Percentiles rank a stretch among this genome's conserved stretches.
Conservation (phyloP, 2,329 filamentous ascomycete genomes). For the Colletotrichum incanum region DNA sequence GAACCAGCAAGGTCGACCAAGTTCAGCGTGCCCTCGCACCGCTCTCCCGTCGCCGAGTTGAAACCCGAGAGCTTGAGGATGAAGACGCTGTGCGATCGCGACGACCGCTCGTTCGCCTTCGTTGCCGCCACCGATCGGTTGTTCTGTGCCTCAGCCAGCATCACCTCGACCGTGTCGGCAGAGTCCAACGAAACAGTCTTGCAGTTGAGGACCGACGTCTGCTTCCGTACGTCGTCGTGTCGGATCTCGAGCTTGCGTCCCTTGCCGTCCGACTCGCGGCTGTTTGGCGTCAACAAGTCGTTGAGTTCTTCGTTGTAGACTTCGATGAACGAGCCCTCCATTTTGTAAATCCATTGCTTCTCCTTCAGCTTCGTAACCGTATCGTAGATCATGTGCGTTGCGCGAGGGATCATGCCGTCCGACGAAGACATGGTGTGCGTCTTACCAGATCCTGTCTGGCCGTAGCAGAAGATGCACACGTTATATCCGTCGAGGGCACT, state of each 20-base stretch:
- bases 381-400: constrained; percentile 93
- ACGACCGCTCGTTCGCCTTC: constrained; percentile 96
- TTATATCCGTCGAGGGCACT: constrained; percentile 98
- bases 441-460: constrained; percentile 97
- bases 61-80: constrained; percentile 84
- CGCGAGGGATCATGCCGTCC: constrained; percentile 95
- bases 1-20: constrained; percentile 96
- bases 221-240: constrained; percentile 86
- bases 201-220: constrained; percentile 86
- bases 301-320: constrained; percentile 99
- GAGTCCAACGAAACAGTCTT: constrained; percentile 84
- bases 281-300: constrained; percentile 78
- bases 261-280: constrained; percentile 78
- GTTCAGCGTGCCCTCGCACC: constrained; percentile 93
- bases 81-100: constrained; percentile 95
- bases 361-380: constrained; percentile 87
- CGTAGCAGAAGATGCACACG: constrained; percentile 98
- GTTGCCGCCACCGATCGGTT: constrained; percentile 96
- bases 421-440: constrained; percentile 94
- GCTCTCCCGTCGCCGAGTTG: constrained; percentile 84
- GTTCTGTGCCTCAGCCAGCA: constrained; percentile 84
- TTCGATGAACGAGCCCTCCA: constrained; percentile 96
- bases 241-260: constrained; percentile 88
- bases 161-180: constrained; percentile 83
- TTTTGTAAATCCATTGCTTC: constrained; percentile 94